phyloP scores from a whole-genome alignment of 768 basidiomycete genomes.

The Rhizopogon vesiculosus region DNA sequence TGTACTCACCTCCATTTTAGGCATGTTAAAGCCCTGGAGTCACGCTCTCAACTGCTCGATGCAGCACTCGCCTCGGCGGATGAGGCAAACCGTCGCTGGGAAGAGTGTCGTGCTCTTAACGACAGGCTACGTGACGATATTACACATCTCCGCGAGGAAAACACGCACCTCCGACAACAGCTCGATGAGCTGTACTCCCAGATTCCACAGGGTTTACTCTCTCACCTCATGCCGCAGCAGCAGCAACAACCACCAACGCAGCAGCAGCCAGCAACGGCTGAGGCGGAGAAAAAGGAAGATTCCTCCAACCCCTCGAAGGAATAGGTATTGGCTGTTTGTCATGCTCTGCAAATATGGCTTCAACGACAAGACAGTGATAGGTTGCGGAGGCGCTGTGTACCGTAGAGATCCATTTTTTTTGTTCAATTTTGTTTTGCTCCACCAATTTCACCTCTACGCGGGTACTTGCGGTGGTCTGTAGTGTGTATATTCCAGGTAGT shows the following conservation, averaged over 20 bases:
- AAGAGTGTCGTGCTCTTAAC: constrained; percentile 85
- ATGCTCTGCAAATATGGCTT: constrained; percentile 4
- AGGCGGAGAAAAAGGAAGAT: constrained; percentile 24
- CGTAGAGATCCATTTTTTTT: background rate
- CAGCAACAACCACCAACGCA: constrained; percentile 13
- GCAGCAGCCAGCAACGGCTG: constrained; percentile 18
- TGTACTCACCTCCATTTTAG: constrained; percentile 33
- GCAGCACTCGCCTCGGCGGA: constrained; percentile 83
- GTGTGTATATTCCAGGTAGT: background rate
- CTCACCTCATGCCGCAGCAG: constrained; percentile 7
- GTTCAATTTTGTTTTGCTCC: background rate
- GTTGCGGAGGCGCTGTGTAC: background rate
- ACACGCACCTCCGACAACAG: constrained; percentile 1
- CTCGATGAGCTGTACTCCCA: constrained; percentile 37
- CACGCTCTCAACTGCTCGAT: constrained; percentile 79
- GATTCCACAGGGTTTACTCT: constrained; percentile 22
- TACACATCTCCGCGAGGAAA: constrained; percentile 61
- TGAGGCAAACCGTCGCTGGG: constrained; percentile 86
- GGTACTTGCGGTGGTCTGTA: constrained; percentile 1
- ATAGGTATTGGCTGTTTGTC: constrained; percentile 1
- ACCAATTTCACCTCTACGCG: background rate
- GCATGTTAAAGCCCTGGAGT: constrained; percentile 84
- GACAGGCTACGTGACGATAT: constrained; percentile 86
- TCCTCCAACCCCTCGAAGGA: constrained; percentile 15
- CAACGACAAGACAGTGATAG: constrained; percentile 1